Conservation (phyloP, 306 rosid genomes). For the Betula pendula region DNA sequence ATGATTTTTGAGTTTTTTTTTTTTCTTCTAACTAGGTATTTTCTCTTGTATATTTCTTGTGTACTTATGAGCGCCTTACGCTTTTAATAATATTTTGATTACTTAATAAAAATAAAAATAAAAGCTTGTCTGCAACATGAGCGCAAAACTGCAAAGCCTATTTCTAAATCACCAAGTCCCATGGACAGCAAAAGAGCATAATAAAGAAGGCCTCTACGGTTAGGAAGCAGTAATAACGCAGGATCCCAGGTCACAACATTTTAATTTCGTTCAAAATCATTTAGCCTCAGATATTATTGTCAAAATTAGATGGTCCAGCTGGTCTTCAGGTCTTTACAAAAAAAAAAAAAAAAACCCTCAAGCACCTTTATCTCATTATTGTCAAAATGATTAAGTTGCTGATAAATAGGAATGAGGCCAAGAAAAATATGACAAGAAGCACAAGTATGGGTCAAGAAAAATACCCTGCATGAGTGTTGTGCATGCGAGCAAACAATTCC, state of each 20-base stretch:
- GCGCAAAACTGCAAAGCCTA: neutral
- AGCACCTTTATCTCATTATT: no score
- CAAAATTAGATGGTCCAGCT: neutral
- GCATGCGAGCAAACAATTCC: slow-evolving; percentile 98
- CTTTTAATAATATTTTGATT: no score
- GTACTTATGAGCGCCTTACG: no score
- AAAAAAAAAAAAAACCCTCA: no score
- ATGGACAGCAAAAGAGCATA: neutral
- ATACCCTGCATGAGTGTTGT: slow-evolving; percentile 99
- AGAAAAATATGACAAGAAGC: neutral
- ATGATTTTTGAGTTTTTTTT: no score
- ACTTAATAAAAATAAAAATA: no score
- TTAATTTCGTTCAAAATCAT: neutral
- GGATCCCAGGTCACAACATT: neutral
- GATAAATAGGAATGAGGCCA: neutral
- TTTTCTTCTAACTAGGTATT: no score
- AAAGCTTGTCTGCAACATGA: neutral
- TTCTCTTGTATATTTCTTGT: no score
- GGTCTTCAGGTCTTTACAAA: neutral
- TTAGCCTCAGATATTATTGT: neutral
- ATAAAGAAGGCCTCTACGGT: neutral
- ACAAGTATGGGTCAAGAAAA: slow-evolving; percentile 19
- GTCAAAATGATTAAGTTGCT: no score
- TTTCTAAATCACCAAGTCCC: neutral
- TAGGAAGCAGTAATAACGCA: neutral